Conservation (phyloP, 345 rosid genomes). For the Microthlaspi erraticum region DNA sequence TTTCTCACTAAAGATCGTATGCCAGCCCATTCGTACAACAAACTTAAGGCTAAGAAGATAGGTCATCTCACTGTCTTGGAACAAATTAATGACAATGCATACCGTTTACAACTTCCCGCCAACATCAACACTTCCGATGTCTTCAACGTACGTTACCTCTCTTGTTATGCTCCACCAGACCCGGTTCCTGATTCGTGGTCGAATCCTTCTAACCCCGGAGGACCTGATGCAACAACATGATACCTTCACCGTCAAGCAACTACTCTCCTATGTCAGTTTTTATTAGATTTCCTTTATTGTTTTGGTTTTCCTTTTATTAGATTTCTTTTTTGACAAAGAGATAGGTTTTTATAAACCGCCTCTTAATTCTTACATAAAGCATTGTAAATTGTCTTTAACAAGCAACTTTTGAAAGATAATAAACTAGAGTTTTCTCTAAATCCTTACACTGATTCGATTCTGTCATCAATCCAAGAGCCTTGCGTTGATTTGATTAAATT, state of each 20-base stretch:
- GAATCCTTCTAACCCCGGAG: background rate
- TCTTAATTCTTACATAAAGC: background rate
- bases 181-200: background rate
- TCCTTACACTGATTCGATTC: background rate
- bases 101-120: background rate
- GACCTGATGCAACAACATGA: constrained; percentile 14
- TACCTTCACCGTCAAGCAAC: background rate
- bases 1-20: background rate
- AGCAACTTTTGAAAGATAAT: background rate
- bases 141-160: background rate
- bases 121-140: background rate
- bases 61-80: background rate
- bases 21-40: background rate
- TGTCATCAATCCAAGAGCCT: constrained; percentile 7
- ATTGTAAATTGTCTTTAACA: background rate
- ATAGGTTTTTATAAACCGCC: background rate
- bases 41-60: background rate
- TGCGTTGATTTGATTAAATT: background rate
- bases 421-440: constrained; percentile 20
- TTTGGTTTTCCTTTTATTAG: background rate
- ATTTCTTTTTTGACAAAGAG: background rate
- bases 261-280: background rate
- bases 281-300: background rate
- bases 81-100: background rate
- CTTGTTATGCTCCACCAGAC: background rate